Percentiles rank a stretch among this genome's conserved stretches.
Evolutionary conservation across 768 basidiomycete species (phyloP).

Genomic region (Mycena belliarum): DNA sequence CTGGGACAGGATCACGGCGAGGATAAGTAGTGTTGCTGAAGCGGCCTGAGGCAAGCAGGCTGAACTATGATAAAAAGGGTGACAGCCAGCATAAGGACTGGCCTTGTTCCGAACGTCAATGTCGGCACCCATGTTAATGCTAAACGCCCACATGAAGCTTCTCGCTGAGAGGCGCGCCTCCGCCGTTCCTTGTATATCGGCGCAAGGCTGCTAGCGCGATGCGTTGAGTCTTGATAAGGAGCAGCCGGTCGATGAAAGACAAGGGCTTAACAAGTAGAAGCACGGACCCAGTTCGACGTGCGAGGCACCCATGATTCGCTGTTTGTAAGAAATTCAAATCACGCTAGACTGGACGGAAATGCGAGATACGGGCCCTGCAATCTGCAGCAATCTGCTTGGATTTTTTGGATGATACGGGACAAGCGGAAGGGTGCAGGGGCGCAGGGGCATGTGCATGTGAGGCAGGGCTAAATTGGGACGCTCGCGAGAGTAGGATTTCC

Average conservation of each 20-base stretch:
- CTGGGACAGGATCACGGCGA: neutral
- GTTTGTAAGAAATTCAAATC: too few relatives aligned
- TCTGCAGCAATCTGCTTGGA: too few relatives aligned
- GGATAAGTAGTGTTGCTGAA: slow-evolving; percentile 3
- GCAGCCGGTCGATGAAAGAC: neutral
- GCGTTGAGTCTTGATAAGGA: neutral
- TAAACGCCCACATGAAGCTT: slow-evolving; percentile 2
- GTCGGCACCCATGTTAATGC: slow-evolving; percentile 7
- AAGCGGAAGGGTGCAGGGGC: too few relatives aligned
- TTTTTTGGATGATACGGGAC: too few relatives aligned
- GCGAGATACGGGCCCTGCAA: too few relatives aligned
- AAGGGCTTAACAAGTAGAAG: neutral
- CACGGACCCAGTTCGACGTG: too few relatives aligned
- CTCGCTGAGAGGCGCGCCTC: neutral
- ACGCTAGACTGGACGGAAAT: too few relatives aligned
- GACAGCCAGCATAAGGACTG: neutral
- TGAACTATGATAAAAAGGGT: neutral
- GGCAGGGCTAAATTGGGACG: too few relatives aligned
- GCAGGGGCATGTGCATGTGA: too few relatives aligned
- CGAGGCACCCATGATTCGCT: too few relatives aligned
- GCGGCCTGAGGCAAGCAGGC: neutral
- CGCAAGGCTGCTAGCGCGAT: neutral
- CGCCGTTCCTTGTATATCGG: slow-evolving; percentile 1
- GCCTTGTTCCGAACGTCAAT: neutral
- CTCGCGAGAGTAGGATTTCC: too few relatives aligned